Percentiles rank a stretch among this genome's conserved stretches.
Evolutionary conservation across 1,284 basidiomycete species (phyloP).

Genomic region (Chalciporus piperatoides): DNA sequence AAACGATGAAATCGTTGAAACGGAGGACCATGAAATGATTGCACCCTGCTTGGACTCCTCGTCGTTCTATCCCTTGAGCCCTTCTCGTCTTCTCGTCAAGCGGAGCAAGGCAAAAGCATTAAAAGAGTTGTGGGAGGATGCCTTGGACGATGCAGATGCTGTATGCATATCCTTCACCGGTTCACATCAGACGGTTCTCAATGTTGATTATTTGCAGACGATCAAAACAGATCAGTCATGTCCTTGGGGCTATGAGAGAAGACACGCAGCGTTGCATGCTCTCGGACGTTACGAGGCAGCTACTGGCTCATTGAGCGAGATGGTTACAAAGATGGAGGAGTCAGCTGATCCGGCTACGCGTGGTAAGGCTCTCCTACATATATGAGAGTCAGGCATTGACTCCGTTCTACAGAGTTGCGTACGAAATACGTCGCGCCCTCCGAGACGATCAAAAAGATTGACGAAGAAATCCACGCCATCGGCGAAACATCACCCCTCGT

Average conservation of each 20-base stretch:
- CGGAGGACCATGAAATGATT: background rate
- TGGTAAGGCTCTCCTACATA: background rate
- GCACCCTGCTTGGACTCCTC: background rate
- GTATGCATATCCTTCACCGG: background rate
- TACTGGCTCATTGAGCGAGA: background rate
- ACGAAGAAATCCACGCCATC: background rate
- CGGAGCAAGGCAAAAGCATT: conserved; percentile 1
- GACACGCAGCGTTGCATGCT: background rate
- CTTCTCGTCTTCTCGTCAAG: background rate
- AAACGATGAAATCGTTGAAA: background rate
- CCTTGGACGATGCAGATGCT: background rate
- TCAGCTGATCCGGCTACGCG: background rate
- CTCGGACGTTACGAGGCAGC: background rate
- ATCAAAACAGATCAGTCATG: background rate
- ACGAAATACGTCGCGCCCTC: background rate
- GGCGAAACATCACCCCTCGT: background rate
- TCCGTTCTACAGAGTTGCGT: background rate
- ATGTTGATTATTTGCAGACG: background rate
- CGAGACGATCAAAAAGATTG: background rate
- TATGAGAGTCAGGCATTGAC: background rate
- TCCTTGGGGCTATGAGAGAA: conserved; percentile 3
- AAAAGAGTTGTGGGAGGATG: background rate
- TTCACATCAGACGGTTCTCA: background rate
- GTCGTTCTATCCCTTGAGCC: background rate
- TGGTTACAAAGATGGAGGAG: background rate